phyloP scores from a whole-genome alignment of 2,329 filamentous ascomycete genomes.

The Fusarium clavum region DNA sequence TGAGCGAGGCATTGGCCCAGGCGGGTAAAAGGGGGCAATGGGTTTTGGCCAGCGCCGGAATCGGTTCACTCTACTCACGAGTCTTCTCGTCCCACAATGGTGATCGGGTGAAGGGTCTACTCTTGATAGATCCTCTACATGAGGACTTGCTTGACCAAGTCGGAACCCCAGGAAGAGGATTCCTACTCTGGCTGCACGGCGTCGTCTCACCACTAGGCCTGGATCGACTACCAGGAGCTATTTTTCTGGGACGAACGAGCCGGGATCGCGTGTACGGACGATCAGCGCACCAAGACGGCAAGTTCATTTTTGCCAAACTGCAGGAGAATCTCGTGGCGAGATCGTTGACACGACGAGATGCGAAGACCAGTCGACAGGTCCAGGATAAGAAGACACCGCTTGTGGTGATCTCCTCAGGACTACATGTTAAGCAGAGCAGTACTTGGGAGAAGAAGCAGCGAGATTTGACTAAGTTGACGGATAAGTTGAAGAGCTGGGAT shows the following conservation, averaged over 20 bases:
- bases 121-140: slow-evolving; percentile 89
- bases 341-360: slow-evolving; percentile 85
- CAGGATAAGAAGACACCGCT: slow-evolving; percentile 81
- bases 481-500: slow-evolving; percentile 85
- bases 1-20: slow-evolving; percentile 85
- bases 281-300: slow-evolving; percentile 81
- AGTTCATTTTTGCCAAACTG: slow-evolving; percentile 88
- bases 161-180: slow-evolving; percentile 76
- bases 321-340: slow-evolving; percentile 92
- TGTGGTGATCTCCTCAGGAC: slow-evolving; percentile 84
- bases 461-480: slow-evolving; percentile 83
- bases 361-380: slow-evolving; percentile 81
- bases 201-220: slow-evolving; percentile 88
- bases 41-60: slow-evolving; percentile 86
- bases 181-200: slow-evolving; percentile 87
- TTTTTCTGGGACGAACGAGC: slow-evolving; percentile 83
- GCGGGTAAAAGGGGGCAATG: slow-evolving; percentile 89
- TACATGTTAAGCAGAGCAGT: slow-evolving; percentile 71
- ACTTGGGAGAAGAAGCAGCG: slow-evolving; percentile 88
- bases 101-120: slow-evolving; percentile 77
- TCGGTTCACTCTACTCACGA: slow-evolving; percentile 88
- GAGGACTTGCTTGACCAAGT: slow-evolving; percentile 82
- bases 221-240: slow-evolving; percentile 80
- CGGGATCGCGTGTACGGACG: slow-evolving; percentile 88
- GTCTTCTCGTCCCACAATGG: slow-evolving; percentile 90